Conservation (phyloP, 2,329 filamentous ascomycete species). For the Tothia fuscella region DNA sequence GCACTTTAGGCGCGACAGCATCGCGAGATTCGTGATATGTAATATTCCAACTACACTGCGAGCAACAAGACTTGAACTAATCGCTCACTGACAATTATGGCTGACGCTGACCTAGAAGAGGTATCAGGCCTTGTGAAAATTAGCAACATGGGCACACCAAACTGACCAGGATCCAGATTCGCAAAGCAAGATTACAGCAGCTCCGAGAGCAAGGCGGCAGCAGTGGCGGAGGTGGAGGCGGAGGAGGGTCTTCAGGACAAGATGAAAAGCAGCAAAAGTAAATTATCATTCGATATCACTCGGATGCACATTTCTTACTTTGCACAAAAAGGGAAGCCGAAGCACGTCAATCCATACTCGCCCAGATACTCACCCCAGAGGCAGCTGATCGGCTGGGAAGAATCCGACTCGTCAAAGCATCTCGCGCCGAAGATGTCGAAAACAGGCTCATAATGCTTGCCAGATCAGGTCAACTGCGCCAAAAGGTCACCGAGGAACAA, state of each 20-base stretch:
- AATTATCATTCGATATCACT: not conserved
- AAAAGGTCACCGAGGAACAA: conserved; percentile 84
- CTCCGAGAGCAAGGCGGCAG: conserved; percentile 61
- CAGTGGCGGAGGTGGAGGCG: conserved; percentile 39
- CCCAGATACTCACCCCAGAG: conserved; percentile 88
- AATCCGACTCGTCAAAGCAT: conserved; percentile 90
- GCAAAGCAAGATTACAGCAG: conserved; percentile 85
- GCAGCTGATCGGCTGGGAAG: conserved; percentile 86
- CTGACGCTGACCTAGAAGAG: conserved; percentile 55
- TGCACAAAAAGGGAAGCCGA: conserved; percentile 40
- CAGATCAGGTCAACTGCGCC: conserved; percentile 69
- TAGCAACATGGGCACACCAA: conserved; percentile 1
- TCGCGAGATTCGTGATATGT: no score
- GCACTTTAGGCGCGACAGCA: no score
- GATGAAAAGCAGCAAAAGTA: conserved; percentile 9
- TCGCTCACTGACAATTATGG: no score
- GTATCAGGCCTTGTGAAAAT: conserved; percentile 22
- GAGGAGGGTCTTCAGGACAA: conserved; percentile 31
- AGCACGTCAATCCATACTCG: conserved; percentile 64
- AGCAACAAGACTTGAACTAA: no score
- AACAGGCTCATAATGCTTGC: conserved; percentile 88
- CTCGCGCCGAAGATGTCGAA: conserved; percentile 80
- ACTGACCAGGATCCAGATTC: conserved; percentile 47
- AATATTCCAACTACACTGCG: no score
- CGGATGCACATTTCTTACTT: not conserved